phyloP scores from a whole-genome alignment of 495 filamentous ascomycete species.

The Baudoinia panamericana region DNA sequence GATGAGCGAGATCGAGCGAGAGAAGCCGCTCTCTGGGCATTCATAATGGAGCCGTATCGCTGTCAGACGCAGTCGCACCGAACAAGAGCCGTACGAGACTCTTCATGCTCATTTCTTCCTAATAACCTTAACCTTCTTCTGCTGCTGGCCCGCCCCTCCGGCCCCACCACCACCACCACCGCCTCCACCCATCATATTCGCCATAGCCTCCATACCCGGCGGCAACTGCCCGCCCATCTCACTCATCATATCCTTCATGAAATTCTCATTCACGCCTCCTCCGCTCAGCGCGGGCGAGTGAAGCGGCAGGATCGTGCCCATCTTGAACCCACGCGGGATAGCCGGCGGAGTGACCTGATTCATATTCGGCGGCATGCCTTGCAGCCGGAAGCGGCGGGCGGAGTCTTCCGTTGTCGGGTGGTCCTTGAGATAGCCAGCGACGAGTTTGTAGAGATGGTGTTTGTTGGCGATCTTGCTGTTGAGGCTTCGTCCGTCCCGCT shows the following conservation, averaged over 20 bases:
- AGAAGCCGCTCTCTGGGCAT: too few relatives aligned
- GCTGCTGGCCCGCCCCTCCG: background rate
- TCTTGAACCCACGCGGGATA: conserved; percentile 85
- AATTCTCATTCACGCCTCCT: conserved; percentile 89
- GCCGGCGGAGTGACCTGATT: conserved; percentile 54
- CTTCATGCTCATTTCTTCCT: conserved; percentile 12
- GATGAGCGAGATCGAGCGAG: too few relatives aligned
- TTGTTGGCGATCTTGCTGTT: conserved; percentile 64
- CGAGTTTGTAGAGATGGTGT: conserved; percentile 69
- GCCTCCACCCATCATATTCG: background rate
- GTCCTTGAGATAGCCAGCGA: conserved; percentile 57
- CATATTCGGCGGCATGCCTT: conserved; percentile 48
- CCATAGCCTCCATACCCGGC: conserved; percentile 33
- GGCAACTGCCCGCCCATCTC: conserved; percentile 57
- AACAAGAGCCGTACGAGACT: too few relatives aligned
- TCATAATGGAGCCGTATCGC: too few relatives aligned
- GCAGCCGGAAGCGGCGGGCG: conserved; percentile 51
- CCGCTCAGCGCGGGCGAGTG: conserved; percentile 82
- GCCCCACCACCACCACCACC: conserved; percentile 8
- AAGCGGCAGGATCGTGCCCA: conserved; percentile 66
- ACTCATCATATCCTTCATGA: conserved; percentile 93
- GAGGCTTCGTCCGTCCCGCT: conserved; percentile 37
- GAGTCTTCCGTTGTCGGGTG: conserved; percentile 65
- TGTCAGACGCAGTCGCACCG: too few relatives aligned
- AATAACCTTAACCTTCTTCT: conserved; percentile 11